Evolutionary conservation across 108 stramenopile species (phyloP).

Genomic region (Nitzschia sp.): DNA sequence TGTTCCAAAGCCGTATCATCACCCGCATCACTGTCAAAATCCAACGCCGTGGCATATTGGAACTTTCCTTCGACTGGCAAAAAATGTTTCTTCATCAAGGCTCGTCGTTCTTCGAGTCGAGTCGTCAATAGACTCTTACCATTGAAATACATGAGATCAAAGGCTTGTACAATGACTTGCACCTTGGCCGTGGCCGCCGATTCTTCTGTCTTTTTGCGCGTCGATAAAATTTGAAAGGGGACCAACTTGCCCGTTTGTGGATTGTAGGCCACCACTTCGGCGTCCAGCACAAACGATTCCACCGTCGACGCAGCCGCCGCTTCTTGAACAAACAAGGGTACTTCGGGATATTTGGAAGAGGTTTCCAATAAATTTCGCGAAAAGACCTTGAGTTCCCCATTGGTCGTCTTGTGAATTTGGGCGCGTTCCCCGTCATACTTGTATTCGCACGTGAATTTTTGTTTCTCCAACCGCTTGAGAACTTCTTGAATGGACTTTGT

Average conservation of each 20-base stretch:
- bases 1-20: slow-evolving; percentile 92
- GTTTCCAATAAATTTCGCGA: slow-evolving; percentile 94
- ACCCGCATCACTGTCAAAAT: slow-evolving; percentile 50
- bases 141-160: slow-evolving; percentile 99
- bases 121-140: slow-evolving; percentile 86
- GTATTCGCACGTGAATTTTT: slow-evolving; percentile 96
- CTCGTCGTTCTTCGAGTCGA: slow-evolving; percentile 83
- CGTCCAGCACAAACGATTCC: slow-evolving; percentile 93
- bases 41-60: slow-evolving; percentile 75
- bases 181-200: slow-evolving; percentile 91
- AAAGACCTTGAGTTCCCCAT: slow-evolving; percentile 91
- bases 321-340: slow-evolving; percentile 84
- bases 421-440: slow-evolving; percentile 99
- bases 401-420: slow-evolving; percentile 91
- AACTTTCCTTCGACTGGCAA: slow-evolving; percentile 87
- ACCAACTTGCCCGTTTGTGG: slow-evolving; percentile 78
- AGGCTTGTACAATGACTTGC: slow-evolving; percentile 96
- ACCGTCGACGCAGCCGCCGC: slow-evolving; percentile 47
- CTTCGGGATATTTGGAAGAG: slow-evolving; percentile 96
- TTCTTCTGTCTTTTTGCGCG: slow-evolving; percentile 82
- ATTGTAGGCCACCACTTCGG: slow-evolving; percentile 98
- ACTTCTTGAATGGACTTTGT: slow-evolving; percentile 95
- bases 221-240: slow-evolving; percentile 86
- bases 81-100: slow-evolving; percentile 83
- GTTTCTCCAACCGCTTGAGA: slow-evolving; percentile 88